Evolutionary conservation across 305 asterid species (phyloP), one percentile per base, ranked within the genome.

Genomic region (Vinca major): DNA sequence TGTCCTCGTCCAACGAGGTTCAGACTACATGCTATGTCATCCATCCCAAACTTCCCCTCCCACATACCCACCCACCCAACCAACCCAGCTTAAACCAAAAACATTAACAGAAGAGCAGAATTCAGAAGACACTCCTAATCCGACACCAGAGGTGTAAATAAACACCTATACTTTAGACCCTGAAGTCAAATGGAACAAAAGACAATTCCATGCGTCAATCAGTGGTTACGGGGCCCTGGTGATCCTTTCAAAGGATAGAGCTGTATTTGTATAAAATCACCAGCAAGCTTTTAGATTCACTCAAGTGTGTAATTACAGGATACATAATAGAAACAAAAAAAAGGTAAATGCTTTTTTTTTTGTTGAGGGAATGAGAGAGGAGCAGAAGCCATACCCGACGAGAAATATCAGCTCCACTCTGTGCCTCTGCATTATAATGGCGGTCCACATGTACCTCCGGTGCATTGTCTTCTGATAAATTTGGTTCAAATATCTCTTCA

Each of bases 311-410:
- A 33, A 33, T 10, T 20, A 2, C n/a, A 58, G 19, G 14, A 10
- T 5, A 13, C 21, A 44, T 41, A 53, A 11, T n/a, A 39, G 17
- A 53, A 60, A 64, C 52, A 14, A 43, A 65, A 57, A 4, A 61
- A 26, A 26, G 1, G 33, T 26, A 26, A 26, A 26, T 26, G 33
- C 1, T 26, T 26, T 26, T 26, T 0, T 26, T 26, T 11, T 14
- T 50, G 20, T 50, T 13, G 20, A 50, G 54, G 6, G 54, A 50
- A 50, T 17, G 51, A 48, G 20, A 53, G 66, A 47, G 40, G 70
- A 77, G 71, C 66, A 68, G 52, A 71, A 77, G 71, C 66, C 66
- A 40, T 94, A 94, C 99, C 89, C 96, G 81, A 73, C 92, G 95
- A 40, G 80, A 74, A 79, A 86, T 77, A 72, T 79, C 81, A 70